These are phyloP conservation scores for Linnemannia schmuckeri DNA, from an alignment of 192 early-diverging fungal species.

Conservation along the genomic window DNA sequence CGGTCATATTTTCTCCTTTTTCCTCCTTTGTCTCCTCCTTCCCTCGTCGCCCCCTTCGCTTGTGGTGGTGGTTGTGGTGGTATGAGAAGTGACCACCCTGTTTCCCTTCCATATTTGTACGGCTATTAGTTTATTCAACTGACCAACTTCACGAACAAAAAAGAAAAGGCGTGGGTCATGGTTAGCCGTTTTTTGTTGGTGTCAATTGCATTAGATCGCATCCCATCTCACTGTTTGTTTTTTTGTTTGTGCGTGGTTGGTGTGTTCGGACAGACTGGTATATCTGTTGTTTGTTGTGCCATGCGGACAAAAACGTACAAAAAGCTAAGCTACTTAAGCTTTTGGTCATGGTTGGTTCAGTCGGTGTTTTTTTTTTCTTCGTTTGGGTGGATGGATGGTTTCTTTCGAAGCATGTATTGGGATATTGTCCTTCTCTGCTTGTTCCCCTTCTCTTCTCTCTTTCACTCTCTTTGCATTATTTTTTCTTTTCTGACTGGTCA, in stretches of 20 bases:
- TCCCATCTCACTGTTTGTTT: neutral
- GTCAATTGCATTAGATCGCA: neutral
- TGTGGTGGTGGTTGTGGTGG: neutral
- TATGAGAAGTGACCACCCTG: neutral
- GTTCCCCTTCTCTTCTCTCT: neutral
- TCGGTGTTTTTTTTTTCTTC: neutral
- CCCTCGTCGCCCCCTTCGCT: neutral
- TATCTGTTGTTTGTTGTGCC: neutral
- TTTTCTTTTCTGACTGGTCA: neutral
- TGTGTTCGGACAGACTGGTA: neutral
- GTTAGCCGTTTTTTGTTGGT: conserved; percentile 1
- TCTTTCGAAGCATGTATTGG: neutral
- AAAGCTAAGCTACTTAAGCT: neutral
- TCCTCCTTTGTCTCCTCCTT: neutral
- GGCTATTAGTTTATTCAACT: conserved; percentile 3
- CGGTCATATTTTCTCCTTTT: conserved; percentile 10
- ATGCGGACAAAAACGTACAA: conserved; percentile 3
- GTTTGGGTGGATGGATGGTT: neutral
- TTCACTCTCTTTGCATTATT: neutral
- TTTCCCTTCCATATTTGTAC: conserved; percentile 4
- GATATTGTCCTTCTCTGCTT: neutral
- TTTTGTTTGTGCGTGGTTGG: neutral
- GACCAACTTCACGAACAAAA: neutral
- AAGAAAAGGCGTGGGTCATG: neutral
- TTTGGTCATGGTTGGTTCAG: neutral